Percentiles rank a stretch among this genome's conserved stretches.
phyloP scores from a whole-genome alignment of 2,329 filamentous ascomycete species.

The Harringtonia aguacate region DNA sequence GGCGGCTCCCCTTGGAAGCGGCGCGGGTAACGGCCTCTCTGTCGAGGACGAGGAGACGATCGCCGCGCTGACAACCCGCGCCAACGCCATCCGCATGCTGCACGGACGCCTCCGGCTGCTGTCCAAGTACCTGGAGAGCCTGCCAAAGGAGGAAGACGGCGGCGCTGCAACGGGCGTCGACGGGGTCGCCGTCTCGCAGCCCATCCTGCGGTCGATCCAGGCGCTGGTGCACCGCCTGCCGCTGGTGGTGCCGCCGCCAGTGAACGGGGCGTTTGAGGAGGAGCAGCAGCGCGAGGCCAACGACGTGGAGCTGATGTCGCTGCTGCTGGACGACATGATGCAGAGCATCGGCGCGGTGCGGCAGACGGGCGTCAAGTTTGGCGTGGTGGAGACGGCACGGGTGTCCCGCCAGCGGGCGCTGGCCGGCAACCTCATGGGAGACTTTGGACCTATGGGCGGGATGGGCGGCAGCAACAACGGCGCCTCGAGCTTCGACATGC shows the following conservation, averaged over 20 bases:
- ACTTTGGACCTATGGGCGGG: not conserved
- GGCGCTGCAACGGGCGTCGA: slow-evolving; percentile 11
- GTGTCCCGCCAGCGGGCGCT: slow-evolving; percentile 8
- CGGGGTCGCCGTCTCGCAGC: slow-evolving; percentile 41
- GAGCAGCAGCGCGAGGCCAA: slow-evolving; percentile 71
- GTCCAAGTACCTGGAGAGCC: slow-evolving; percentile 63
- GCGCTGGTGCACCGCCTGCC: slow-evolving; percentile 75
- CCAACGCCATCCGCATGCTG: slow-evolving; percentile 91
- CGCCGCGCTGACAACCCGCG: slow-evolving; percentile 66
- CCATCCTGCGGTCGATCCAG: slow-evolving; percentile 78
- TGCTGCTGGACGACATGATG: slow-evolving; percentile 62
- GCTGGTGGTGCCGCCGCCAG: slow-evolving; percentile 63
- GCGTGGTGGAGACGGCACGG: slow-evolving; percentile 39
- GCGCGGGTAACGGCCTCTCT: slow-evolving; percentile 39
- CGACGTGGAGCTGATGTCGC: slow-evolving; percentile 67
- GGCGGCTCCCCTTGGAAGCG: slow-evolving; percentile 21
- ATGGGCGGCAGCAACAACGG: not conserved
- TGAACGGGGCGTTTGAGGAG: slow-evolving; percentile 48
- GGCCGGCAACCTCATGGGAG: not conserved
- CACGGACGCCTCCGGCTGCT: slow-evolving; percentile 65
- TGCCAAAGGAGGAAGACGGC: slow-evolving; percentile 19
- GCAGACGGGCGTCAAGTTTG: slow-evolving; percentile 66
- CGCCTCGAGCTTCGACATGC: not conserved
- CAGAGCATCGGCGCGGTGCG: slow-evolving; percentile 60
- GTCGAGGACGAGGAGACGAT: slow-evolving; percentile 52